phyloP scores from a whole-genome alignment of 495 filamentous ascomycete species.

The Daldinia concentrica region DNA sequence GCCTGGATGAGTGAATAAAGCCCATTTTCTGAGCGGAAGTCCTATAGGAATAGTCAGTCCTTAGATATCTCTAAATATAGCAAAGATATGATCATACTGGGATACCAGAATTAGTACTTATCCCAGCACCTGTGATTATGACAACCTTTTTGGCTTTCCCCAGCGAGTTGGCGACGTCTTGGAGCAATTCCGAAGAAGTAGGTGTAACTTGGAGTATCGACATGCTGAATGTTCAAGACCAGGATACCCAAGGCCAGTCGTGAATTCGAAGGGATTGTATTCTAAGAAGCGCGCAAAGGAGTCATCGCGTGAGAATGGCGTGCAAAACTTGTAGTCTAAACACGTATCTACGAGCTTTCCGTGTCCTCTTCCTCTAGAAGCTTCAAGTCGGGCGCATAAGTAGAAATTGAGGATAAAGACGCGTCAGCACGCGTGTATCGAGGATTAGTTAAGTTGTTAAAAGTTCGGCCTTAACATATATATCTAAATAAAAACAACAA shows the following conservation, averaged over 20 bases:
- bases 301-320: constrained; percentile 21
- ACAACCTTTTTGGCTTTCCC: constrained; percentile 70
- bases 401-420: constrained; percentile 28
- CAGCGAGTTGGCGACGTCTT: constrained; percentile 68
- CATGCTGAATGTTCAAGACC: constrained; percentile 50
- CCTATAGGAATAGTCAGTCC: constrained; percentile 57
- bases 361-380: not conserved
- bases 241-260: not conserved
- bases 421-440: constrained; percentile 36
- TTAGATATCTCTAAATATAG: not conserved
- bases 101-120: constrained; percentile 77
- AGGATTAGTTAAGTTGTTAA: not conserved
- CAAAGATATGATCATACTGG: constrained; percentile 59
- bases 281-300: constrained; percentile 18
- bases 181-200: constrained; percentile 61
- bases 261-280: not conserved
- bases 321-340: not conserved
- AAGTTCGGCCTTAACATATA: not conserved
- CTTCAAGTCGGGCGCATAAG: not conserved
- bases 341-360: not conserved
- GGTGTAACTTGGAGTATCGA: constrained; percentile 63
- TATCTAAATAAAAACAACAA: not conserved
- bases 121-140: constrained; percentile 75
- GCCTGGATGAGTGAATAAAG: constrained; percentile 74
- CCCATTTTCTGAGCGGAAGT: constrained; percentile 75